Evolutionary conservation across 768 basidiomycete genomes (phyloP).

Genomic region (Phylloporus arenicola): DNA sequence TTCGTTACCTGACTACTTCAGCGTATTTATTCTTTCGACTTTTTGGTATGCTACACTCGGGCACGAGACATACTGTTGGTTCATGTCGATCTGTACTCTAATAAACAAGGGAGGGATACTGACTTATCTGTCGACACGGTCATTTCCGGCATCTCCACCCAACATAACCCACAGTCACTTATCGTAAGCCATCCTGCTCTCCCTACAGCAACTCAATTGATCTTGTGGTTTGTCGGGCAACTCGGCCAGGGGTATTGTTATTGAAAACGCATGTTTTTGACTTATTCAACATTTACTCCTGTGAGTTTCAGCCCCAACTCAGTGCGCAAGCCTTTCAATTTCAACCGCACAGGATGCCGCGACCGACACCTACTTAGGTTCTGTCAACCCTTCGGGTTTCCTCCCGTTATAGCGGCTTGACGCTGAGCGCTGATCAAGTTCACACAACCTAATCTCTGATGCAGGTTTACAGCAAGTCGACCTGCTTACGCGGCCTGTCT

Average conservation of each 20-base stretch:
- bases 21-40: neutral
- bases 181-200: neutral
- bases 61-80: neutral
- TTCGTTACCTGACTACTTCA: conserved; percentile 1
- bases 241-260: neutral
- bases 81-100: neutral
- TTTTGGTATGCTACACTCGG: neutral
- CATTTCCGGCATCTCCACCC: neutral
- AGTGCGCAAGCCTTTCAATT: no score
- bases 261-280: neutral
- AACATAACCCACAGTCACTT: neutral
- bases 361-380: neutral
- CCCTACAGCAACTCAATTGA: neutral
- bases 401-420: neutral
- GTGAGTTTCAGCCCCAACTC: neutral
- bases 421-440: neutral
- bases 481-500: neutral
- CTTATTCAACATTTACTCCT: neutral
- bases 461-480: conserved; percentile 20
- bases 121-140: neutral
- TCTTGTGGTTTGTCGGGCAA: neutral
- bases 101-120: no score
- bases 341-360: no score
- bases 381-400: neutral
- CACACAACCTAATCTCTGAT: neutral